Evolutionary conservation across 345 rosid genomes (phyloP).

Genomic region (Linum trigynum): DNA sequence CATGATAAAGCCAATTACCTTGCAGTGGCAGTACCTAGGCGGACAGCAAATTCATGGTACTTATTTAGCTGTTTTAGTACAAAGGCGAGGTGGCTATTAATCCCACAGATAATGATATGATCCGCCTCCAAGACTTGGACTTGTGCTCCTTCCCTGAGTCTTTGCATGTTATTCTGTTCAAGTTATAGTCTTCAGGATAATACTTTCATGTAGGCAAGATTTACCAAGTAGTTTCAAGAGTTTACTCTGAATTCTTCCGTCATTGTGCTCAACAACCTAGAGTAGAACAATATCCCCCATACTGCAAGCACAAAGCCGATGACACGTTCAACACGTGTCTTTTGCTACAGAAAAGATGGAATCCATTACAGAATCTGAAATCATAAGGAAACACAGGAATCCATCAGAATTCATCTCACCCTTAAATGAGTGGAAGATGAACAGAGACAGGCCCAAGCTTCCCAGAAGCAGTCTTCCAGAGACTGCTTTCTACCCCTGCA

Average conservation of each 20-base stretch:
- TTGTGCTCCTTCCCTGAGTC: slow-evolving; percentile 92
- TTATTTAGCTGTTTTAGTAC: slow-evolving; percentile 82
- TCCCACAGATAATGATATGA: slow-evolving; percentile 87
- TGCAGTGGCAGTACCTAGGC: slow-evolving; percentile 84
- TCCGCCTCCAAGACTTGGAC: slow-evolving; percentile 85
- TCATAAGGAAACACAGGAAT: slow-evolving; percentile 3
- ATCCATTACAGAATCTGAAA: slow-evolving; percentile 3
- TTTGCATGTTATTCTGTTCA: slow-evolving; percentile 80
- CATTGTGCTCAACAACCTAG: slow-evolving; percentile 94
- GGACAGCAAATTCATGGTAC: slow-evolving; percentile 83
- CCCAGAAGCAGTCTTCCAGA: slow-evolving; percentile 93
- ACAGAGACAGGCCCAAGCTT: slow-evolving; percentile 94
- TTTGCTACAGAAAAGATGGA: slow-evolving; percentile 54
- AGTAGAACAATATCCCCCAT: slow-evolving; percentile 92
- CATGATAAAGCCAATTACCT: slow-evolving; percentile 40
- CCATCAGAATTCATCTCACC: slow-evolving; percentile 30
- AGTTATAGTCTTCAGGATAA: slow-evolving; percentile 16
- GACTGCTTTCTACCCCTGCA: slow-evolving; percentile 49
- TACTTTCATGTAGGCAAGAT: slow-evolving; percentile 11
- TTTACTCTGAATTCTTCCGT: slow-evolving; percentile 88
- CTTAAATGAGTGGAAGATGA: slow-evolving; percentile 86
- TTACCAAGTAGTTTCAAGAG: slow-evolving; percentile 13
- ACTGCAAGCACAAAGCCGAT: slow-evolving; percentile 80
- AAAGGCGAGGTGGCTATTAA: slow-evolving; percentile 67
- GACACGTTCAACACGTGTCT: slow-evolving; percentile 72